Percentiles rank a stretch among this genome's conserved stretches.
These are phyloP conservation scores for Arctium minus DNA, from an alignment of 129 eudicot species.

Conservation along the genomic window DNA sequence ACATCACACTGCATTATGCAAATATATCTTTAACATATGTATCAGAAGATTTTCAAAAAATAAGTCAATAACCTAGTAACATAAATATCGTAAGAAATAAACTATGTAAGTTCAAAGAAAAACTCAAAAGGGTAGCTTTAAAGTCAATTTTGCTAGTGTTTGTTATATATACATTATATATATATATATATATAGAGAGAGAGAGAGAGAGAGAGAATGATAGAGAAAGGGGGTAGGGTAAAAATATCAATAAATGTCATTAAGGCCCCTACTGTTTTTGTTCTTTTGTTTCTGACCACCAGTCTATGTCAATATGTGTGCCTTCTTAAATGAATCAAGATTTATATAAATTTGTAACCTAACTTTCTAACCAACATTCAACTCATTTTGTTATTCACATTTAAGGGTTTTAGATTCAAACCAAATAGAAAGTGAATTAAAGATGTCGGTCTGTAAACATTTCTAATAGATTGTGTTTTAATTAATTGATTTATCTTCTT, in stretches of 20 bases:
- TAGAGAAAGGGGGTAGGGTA: not conserved
- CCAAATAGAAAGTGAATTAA: not conserved
- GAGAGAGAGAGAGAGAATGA: not conserved
- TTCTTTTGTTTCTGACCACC: slow-evolving; percentile 21
- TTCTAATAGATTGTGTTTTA: not conserved
- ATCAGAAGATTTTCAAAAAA: not conserved
- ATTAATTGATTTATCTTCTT: not conserved
- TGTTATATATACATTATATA: not conserved
- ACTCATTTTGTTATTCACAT: not conserved
- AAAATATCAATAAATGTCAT: slow-evolving; percentile 24
- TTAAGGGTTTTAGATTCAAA: not conserved
- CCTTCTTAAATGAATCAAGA: slow-evolving; percentile 30
- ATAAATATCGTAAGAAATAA: not conserved
- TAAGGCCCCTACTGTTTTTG: slow-evolving; percentile 24
- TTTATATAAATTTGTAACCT: slow-evolving; percentile 19
- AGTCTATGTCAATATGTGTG: slow-evolving; percentile 33
- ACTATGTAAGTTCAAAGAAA: slow-evolving; percentile 7
- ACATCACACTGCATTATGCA: not conserved
- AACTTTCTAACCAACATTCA: slow-evolving; percentile 28
- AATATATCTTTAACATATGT: not conserved
- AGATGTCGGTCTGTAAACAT: not conserved
- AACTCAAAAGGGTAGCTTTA: slow-evolving; percentile 25
- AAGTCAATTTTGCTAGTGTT: slow-evolving; percentile 20
- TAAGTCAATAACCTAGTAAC: not conserved
- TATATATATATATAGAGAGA: no score